Evolutionary conservation across 208 protist species (phyloP).

Genomic region (Leishmania turanica): DNA sequence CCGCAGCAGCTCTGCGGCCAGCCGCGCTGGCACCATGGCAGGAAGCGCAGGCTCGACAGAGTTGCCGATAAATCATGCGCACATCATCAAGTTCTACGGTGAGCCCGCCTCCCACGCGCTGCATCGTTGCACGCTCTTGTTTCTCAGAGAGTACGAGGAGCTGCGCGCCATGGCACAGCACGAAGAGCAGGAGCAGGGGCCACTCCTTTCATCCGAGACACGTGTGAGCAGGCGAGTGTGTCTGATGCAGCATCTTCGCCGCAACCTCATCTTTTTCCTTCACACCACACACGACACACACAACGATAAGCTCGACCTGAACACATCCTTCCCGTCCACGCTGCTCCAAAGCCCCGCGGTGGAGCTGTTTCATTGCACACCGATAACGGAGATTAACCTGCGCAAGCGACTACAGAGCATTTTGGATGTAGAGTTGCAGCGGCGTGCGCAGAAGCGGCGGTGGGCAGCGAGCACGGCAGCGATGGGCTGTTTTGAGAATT

Average conservation of each 20-base stretch:
- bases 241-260: conserved; percentile 34
- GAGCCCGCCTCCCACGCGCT: conserved; percentile 46
- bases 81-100: conserved; percentile 77
- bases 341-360: conserved; percentile 53
- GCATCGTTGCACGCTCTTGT: conserved; percentile 47
- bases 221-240: background rate
- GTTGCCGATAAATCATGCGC: conserved; percentile 16
- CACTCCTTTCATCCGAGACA: background rate
- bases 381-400: conserved; percentile 71
- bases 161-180: conserved; percentile 2
- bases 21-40: no score
- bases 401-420: conserved; percentile 50
- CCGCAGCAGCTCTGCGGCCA: background rate
- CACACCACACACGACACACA: conserved; percentile 88
- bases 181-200: conserved; percentile 13
- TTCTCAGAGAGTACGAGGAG: conserved; percentile 65
- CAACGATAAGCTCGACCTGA: conserved; percentile 73
- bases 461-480: background rate
- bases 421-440: conserved; percentile 25
- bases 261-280: conserved; percentile 70
- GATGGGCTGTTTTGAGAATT: background rate
- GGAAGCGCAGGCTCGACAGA: background rate
- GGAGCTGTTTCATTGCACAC: conserved; percentile 77
- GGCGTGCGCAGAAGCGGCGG: background rate
- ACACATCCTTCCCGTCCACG: conserved; percentile 37